Conservation (phyloP, 2,329 filamentous ascomycete species). For the Nigrospora osmanthi region DNA sequence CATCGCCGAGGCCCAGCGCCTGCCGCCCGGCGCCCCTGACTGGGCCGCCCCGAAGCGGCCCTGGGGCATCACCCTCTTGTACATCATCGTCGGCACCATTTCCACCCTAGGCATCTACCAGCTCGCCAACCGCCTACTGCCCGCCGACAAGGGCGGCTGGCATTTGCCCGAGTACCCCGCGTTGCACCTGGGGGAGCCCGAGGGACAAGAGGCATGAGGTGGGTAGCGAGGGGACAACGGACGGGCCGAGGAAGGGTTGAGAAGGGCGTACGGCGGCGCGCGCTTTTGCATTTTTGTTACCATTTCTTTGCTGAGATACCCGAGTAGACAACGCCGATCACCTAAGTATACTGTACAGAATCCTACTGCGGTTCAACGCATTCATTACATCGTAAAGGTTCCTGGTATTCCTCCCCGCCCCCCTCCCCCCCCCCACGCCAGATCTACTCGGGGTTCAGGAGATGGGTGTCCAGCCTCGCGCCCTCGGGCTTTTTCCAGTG, state of each 20-base stretch:
- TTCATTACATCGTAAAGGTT: too few species aligned
- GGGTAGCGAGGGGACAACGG: too few species aligned
- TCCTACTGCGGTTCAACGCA: too few species aligned
- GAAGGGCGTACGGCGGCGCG: too few species aligned
- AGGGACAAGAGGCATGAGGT: too few species aligned
- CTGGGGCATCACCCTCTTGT: slow-evolving; percentile 17
- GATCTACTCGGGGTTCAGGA: slow-evolving; percentile 14
- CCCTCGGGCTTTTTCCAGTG: slow-evolving; percentile 46
- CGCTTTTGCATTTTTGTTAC: too few species aligned
- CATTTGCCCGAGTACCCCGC: slow-evolving; percentile 17
- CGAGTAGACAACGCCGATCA: too few species aligned
- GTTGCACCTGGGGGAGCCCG: slow-evolving; percentile 7
- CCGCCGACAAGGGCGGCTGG: slow-evolving; percentile 12
- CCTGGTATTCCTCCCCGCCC: too few species aligned
- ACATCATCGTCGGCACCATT: slow-evolving; percentile 15
- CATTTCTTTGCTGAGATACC: too few species aligned
- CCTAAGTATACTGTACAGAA: too few species aligned
- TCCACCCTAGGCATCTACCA: slow-evolving; percentile 14
- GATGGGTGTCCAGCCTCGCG: slow-evolving; percentile 12
- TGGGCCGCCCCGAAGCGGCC: slow-evolving; percentile 10
- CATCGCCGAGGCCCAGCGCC: slow-evolving; percentile 30
- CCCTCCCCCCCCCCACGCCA: too few species aligned
- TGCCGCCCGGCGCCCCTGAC: slow-evolving; percentile 9
- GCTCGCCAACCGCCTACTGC: slow-evolving; percentile 8
- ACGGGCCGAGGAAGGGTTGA: too few species aligned